These are phyloP conservation scores for Aspergillus ochraceus DNA, from an alignment of 2,329 filamentous ascomycete species.

Conservation along the genomic window DNA sequence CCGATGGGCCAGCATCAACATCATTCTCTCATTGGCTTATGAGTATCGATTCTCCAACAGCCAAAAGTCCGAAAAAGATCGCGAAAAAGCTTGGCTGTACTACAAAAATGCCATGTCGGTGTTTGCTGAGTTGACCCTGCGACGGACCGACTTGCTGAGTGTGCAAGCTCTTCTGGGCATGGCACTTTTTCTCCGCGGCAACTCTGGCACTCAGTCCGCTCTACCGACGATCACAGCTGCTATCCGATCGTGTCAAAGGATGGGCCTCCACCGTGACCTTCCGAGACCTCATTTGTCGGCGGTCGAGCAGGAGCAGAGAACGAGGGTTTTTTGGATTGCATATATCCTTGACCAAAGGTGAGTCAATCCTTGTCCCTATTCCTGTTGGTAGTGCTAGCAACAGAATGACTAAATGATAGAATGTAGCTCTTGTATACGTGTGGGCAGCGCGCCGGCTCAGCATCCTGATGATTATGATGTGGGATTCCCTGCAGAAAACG, in stretches of 20 bases:
- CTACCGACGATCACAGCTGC: conserved; percentile 86
- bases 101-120: conserved; percentile 94
- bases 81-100: conserved; percentile 87
- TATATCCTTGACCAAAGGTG: conserved; percentile 70
- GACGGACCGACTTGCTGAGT: conserved; percentile 87
- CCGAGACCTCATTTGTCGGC: conserved; percentile 85
- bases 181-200: conserved; percentile 89
- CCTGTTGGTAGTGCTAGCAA: neutral
- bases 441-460: conserved; percentile 66
- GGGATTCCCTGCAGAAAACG: conserved; percentile 81
- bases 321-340: conserved; percentile 72
- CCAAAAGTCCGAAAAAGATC: conserved; percentile 80
- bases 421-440: conserved; percentile 61
- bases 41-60: conserved; percentile 89
- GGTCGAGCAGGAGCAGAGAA: conserved; percentile 84
- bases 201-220: conserved; percentile 87
- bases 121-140: conserved; percentile 84
- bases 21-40: conserved; percentile 83
- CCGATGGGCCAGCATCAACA: conserved; percentile 95
- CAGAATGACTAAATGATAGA: neutral
- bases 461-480: conserved; percentile 86
- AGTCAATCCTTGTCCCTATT: conserved; percentile 11
- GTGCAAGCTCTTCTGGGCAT: conserved; percentile 91
- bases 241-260: conserved; percentile 83
- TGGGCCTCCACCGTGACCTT: conserved; percentile 87